Conservation (phyloP, 2,329 filamentous ascomycete genomes). For the Ramularia endophylla region DNA sequence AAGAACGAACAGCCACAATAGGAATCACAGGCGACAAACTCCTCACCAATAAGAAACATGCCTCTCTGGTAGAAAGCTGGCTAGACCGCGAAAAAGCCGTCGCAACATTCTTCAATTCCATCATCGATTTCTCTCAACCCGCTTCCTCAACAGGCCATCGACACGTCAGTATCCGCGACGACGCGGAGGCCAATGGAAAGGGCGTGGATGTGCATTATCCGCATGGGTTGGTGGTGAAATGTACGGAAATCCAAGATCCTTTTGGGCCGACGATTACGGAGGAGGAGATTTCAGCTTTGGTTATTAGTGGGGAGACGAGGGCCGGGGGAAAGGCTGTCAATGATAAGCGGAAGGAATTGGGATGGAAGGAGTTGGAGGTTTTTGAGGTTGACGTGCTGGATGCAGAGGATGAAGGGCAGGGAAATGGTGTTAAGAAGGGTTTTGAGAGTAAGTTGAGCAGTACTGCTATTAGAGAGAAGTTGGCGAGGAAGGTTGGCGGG, state of each 20-base stretch:
- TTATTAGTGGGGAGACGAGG: conserved; percentile 83
- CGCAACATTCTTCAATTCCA: conserved; percentile 61
- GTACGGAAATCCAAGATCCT: conserved; percentile 78
- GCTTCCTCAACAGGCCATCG: conserved; percentile 13
- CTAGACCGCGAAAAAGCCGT: conserved; percentile 62
- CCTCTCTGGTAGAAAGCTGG: conserved; percentile 77
- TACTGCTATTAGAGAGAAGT: conserved; percentile 59
- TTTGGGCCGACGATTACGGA: conserved; percentile 89
- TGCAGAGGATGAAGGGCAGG: conserved; percentile 41
- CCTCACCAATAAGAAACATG: conserved; percentile 82
- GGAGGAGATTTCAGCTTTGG: conserved; percentile 68
- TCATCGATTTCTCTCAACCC: conserved; percentile 54
- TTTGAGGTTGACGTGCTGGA: conserved; percentile 90
- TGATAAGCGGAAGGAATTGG: conserved; percentile 66
- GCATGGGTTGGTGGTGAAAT: conserved; percentile 62
- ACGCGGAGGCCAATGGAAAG: conserved; percentile 44
- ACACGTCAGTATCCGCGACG: conserved; percentile 37
- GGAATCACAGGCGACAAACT: conserved; percentile 87
- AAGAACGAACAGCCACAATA: conserved; percentile 59
- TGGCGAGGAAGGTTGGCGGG: conserved; percentile 18
- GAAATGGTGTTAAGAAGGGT: conserved; percentile 41
- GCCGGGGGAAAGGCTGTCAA: conserved; percentile 82
- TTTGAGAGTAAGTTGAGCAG: conserved; percentile 88
- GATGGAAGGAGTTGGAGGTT: conserved; percentile 69
- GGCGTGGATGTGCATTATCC: conserved; percentile 55